Percentiles rank a stretch among this genome's conserved stretches.
Evolutionary conservation across 352 stramenopile genomes (phyloP).

Genomic region (Phytopythium aichiense): DNA sequence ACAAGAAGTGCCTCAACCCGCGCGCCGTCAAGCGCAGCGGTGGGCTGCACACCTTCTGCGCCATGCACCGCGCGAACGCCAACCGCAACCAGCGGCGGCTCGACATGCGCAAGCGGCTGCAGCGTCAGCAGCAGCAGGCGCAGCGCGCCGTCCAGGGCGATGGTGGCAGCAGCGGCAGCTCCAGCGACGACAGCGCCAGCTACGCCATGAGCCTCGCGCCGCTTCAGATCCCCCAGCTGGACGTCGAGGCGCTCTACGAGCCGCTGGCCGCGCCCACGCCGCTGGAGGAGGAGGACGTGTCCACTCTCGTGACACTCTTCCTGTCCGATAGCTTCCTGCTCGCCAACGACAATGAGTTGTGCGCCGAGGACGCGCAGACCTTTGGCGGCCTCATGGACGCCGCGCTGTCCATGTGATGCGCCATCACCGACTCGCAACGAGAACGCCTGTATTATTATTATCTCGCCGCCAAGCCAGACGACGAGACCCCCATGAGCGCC

Average conservation of each 20-base stretch:
- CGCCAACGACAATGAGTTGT: not conserved
- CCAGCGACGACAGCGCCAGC: not conserved
- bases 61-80: constrained; percentile 53
- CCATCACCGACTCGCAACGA: not conserved
- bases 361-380: constrained; percentile 12
- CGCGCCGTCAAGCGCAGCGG: constrained; percentile 53
- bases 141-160: constrained; percentile 5
- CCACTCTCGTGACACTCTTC: constrained; percentile 36
- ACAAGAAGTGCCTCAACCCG: constrained; percentile 52
- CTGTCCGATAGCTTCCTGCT: constrained; percentile 10
- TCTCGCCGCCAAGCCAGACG: not conserved
- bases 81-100: constrained; percentile 71
- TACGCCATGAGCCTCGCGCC: not conserved
- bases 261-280: constrained; percentile 35
- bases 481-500: not conserved
- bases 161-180: not conserved
- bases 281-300: constrained; percentile 36
- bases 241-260: constrained; percentile 21
- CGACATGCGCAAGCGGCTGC: constrained; percentile 46
- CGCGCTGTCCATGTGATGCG: constrained; percentile 1
- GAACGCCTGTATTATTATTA: constrained; percentile 2
- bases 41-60: constrained; percentile 58
- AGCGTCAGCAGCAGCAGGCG: constrained; percentile 21
- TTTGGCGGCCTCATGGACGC: not conserved
- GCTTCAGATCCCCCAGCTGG: constrained; percentile 1